Conservation (phyloP, 2,329 filamentous ascomycete species). For the Endoconidiophora polonica region DNA sequence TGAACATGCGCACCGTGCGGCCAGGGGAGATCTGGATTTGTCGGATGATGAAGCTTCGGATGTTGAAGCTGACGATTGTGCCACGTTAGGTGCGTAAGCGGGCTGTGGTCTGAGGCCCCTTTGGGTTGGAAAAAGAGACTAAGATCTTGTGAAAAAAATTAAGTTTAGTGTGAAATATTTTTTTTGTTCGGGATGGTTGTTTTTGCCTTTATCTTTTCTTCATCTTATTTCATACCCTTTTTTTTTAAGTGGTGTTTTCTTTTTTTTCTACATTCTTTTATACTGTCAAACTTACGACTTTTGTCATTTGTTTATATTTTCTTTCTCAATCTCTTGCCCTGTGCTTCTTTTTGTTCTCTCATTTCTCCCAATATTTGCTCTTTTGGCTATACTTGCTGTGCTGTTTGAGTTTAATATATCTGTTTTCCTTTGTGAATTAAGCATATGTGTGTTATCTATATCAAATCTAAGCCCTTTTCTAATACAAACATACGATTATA, state of each 20-base stretch:
- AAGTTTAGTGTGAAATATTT: neutral
- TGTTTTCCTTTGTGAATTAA: neutral
- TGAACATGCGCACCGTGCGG: conserved; percentile 20
- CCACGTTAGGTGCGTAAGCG: neutral
- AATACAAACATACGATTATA: too few species aligned
- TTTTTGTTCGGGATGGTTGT: conserved; percentile 1
- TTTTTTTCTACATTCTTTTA: neutral
- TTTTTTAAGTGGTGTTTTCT: neutral
- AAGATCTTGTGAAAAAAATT: too few species aligned
- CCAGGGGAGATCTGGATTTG: conserved; percentile 13
- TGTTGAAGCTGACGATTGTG: conserved; percentile 1
- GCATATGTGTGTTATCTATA: neutral
- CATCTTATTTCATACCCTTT: neutral
- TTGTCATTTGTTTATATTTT: conserved; percentile 1
- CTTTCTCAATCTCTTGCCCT: neutral
- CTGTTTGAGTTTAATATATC: neutral
- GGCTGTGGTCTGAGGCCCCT: neutral
- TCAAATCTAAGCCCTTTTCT: too few species aligned
- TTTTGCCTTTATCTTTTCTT: neutral
- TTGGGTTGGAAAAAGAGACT: neutral
- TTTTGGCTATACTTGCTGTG: neutral
- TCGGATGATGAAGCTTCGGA: conserved; percentile 8
- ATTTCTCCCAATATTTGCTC: neutral
- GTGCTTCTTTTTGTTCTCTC: neutral
- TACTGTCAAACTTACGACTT: neutral